A percentile compares a stretch with the other conserved stretches of the same genome.
These are phyloP conservation scores for Salix brachista DNA, from an alignment of 345 rosid genomes.

Conservation along the genomic window DNA sequence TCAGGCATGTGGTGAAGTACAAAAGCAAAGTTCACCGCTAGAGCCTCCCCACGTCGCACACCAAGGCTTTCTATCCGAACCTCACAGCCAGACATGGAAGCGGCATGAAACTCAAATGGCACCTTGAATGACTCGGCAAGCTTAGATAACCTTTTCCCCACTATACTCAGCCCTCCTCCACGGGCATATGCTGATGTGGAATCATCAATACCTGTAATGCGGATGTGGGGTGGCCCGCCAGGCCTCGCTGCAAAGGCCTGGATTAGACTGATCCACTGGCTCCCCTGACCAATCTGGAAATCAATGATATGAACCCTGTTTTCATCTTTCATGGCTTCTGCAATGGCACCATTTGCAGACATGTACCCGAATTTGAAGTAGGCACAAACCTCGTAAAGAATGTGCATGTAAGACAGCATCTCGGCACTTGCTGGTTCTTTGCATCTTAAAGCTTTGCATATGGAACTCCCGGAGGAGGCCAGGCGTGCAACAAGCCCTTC, in stretches of 20 bases:
- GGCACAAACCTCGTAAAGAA: conserved; percentile 84
- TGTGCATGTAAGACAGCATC: conserved; percentile 67
- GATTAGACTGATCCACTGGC: conserved; percentile 83
- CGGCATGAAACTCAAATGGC: conserved; percentile 80
- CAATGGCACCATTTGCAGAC: conserved; percentile 95
- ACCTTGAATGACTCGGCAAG: conserved; percentile 63
- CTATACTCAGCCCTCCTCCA: conserved; percentile 62
- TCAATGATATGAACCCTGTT: conserved; percentile 76
- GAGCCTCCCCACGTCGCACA: conserved; percentile 56
- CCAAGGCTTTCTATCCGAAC: conserved; percentile 42
- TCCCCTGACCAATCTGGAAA: conserved; percentile 87
- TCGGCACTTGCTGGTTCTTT: conserved; percentile 70
- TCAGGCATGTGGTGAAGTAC: conserved; percentile 83
- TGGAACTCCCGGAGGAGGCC: conserved; percentile 76
- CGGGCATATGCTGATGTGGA: conserved; percentile 82
- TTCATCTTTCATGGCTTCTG: conserved; percentile 92
- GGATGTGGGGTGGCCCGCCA: conserved; percentile 77
- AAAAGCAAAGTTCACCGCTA: conserved; percentile 83
- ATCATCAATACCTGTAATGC: conserved; percentile 76
- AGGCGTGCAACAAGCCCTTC: conserved; percentile 89
- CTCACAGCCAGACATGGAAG: conserved; percentile 48
- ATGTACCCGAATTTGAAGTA: conserved; percentile 91
- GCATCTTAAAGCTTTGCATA: conserved; percentile 61
- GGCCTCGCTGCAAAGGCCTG: conserved; percentile 95
- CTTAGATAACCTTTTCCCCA: conserved; percentile 54